These are phyloP conservation scores for Leccinum truebloodii DNA, from an alignment of 768 basidiomycete species.

Conservation along the genomic window DNA sequence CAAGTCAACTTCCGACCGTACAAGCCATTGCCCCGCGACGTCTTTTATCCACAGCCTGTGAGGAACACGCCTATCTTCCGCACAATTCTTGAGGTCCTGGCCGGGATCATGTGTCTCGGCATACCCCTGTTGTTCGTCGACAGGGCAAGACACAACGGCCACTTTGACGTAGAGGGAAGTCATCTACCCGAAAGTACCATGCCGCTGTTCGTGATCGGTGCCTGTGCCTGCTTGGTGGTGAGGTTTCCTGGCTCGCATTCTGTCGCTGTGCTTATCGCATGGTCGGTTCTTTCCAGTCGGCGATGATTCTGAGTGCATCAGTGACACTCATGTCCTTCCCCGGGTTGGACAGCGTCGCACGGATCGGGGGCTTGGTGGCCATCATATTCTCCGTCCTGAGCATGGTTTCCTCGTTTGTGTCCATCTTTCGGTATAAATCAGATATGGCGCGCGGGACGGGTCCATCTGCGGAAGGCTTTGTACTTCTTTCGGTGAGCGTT, in stretches of 20 bases:
- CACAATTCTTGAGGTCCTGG: slow-evolving; percentile 54
- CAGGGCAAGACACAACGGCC: slow-evolving; percentile 44
- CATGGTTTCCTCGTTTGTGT: slow-evolving; percentile 67
- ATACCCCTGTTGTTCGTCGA: slow-evolving; percentile 77
- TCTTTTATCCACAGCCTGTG: slow-evolving; percentile 31
- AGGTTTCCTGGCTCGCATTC: slow-evolving; percentile 29
- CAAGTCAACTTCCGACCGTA: slow-evolving; percentile 69
- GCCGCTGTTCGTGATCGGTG: slow-evolving; percentile 64
- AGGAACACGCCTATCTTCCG: slow-evolving; percentile 45
- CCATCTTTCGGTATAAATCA: slow-evolving; percentile 68
- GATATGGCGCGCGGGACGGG: slow-evolving; percentile 56
- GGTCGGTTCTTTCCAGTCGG: slow-evolving; percentile 51
- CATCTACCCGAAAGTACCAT: slow-evolving; percentile 47
- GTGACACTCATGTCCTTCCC: slow-evolving; percentile 82
- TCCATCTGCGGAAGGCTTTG: slow-evolving; percentile 54
- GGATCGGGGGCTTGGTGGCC: slow-evolving; percentile 66
- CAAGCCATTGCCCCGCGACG: slow-evolving; percentile 63
- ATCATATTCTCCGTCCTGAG: slow-evolving; percentile 68
- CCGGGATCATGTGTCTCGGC: slow-evolving; percentile 70
- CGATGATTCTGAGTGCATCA: slow-evolving; percentile 76
- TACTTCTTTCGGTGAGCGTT: slow-evolving; percentile 48
- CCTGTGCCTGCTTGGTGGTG: slow-evolving; percentile 65
- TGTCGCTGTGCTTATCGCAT: slow-evolving; percentile 5
- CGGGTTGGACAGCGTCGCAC: slow-evolving; percentile 62
- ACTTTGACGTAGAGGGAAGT: slow-evolving; percentile 59